These are phyloP conservation scores for Parietaria judaica DNA, from an alignment of 306 rosid species.

Conservation along the genomic window DNA sequence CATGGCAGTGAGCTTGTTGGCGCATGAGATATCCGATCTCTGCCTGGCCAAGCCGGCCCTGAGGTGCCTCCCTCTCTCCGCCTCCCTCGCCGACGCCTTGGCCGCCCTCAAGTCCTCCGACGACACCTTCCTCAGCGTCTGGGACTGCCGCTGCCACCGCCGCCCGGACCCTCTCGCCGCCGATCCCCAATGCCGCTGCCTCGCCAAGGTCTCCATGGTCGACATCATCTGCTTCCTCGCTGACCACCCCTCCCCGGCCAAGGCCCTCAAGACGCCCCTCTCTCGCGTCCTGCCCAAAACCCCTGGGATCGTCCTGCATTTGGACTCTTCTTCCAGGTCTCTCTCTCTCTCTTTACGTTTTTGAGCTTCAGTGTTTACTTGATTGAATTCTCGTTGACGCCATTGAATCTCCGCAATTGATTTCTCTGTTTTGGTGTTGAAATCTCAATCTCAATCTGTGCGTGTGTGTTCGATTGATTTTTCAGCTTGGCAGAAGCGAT, in stretches of 20 bases:
- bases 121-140: conserved; percentile 65
- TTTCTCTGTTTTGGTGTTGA: conserved; percentile 6
- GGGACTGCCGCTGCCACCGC: conserved; percentile 42
- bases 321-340: conserved; percentile 75
- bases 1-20: conserved; percentile 85
- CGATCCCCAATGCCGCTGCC: conserved; percentile 32
- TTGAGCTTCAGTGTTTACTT: not conserved
- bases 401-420: not conserved
- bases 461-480: not conserved
- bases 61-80: conserved; percentile 53
- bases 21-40: conserved; percentile 85
- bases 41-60: conserved; percentile 94
- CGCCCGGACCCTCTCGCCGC: conserved; percentile 4
- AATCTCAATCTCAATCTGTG: conserved; percentile 3
- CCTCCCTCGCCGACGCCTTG: conserved; percentile 71
- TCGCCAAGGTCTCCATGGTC: conserved; percentile 81
- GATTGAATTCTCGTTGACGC: conserved; percentile 1
- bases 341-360: not conserved
- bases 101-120: conserved; percentile 47
- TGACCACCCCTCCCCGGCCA: conserved; percentile 49
- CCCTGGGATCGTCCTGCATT: conserved; percentile 44
- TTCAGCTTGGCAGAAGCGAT: conserved; percentile 75
- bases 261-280: conserved; percentile 59
- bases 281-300: conserved; percentile 34
- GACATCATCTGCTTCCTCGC: conserved; percentile 66